Percentiles rank a stretch among this genome's conserved stretches.
These are phyloP conservation scores for Sporothrix schenckii DNA, from an alignment of 2,329 filamentous ascomycete species.

Conservation along the genomic window DNA sequence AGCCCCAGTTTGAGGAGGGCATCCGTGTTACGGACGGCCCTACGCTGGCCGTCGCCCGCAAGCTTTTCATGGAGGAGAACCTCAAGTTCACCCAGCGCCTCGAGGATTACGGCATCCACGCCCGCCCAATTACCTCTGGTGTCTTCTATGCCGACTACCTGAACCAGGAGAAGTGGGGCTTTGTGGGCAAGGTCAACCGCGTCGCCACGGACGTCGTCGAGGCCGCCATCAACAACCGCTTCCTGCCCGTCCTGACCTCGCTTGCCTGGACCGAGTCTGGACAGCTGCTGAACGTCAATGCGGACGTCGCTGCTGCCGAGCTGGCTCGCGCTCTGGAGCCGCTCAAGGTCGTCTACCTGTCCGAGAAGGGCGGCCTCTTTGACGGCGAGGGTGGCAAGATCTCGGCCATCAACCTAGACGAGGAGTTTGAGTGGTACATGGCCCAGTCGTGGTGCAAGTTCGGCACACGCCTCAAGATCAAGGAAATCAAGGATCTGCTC, in stretches of 20 bases:
- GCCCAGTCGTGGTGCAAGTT: slow-evolving; percentile 92
- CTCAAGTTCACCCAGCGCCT: slow-evolving; percentile 87
- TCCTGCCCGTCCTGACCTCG: slow-evolving; percentile 89
- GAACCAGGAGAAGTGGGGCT: slow-evolving; percentile 93
- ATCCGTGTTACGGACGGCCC: slow-evolving; percentile 95
- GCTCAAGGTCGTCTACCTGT: slow-evolving; percentile 97
- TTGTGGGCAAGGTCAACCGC: slow-evolving; percentile 91
- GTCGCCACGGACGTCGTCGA: slow-evolving; percentile 91
- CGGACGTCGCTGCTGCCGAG: slow-evolving; percentile 93
- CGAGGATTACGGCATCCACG: slow-evolving; percentile 85
- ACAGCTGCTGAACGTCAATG: slow-evolving; percentile 94
- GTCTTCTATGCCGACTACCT: slow-evolving; percentile 94
- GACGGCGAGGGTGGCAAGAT: slow-evolving; percentile 94
- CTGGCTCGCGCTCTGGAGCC: slow-evolving; percentile 86
- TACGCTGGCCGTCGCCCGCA: slow-evolving; percentile 85
- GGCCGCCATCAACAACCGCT: slow-evolving; percentile 85
- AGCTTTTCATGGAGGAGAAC: slow-evolving; percentile 94
- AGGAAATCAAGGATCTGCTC: slow-evolving; percentile 92
- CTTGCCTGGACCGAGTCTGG: slow-evolving; percentile 94
- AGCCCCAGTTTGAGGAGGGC: slow-evolving; percentile 94
- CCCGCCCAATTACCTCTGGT: slow-evolving; percentile 83
- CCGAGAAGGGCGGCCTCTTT: slow-evolving; percentile 94
- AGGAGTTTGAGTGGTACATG: slow-evolving; percentile 94
- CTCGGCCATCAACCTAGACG: slow-evolving; percentile 94
- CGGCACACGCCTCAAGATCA: slow-evolving; percentile 94